Evolutionary conservation across 495 filamentous ascomycete genomes (phyloP).

Genomic region (Penicillium paradoxum): DNA sequence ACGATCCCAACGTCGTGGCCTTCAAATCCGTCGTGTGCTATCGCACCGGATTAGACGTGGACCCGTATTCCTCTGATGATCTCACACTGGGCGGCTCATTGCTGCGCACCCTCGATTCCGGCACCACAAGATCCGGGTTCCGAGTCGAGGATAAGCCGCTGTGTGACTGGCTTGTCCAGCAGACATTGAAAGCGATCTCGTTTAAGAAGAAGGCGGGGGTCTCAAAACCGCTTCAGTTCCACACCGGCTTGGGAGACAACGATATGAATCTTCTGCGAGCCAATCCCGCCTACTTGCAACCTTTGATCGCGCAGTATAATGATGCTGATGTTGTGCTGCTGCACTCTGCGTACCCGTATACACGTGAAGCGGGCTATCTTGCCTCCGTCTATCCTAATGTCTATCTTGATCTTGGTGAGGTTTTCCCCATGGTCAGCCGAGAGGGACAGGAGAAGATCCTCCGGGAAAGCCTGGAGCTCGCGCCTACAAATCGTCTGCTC

Average conservation of each 20-base stretch:
- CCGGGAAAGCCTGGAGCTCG: conserved; percentile 69
- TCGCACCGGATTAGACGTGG: conserved; percentile 62
- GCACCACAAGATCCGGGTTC: conserved; percentile 28
- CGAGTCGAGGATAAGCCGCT: conserved; percentile 59
- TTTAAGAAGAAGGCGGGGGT: conserved; percentile 18
- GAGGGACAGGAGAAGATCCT: conserved; percentile 73
- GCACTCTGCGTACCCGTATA: conserved; percentile 82
- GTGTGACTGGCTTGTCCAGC: conserved; percentile 61
- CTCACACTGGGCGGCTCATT: conserved; percentile 29
- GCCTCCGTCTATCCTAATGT: conserved; percentile 76
- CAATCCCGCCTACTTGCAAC: conserved; percentile 74
- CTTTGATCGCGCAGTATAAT: conserved; percentile 64
- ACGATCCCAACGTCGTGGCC: conserved; percentile 65
- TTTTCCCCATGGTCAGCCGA: conserved; percentile 77
- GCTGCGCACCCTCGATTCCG: conserved; percentile 23
- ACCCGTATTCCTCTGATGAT: conserved; percentile 27
- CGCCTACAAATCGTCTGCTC: conserved; percentile 69
- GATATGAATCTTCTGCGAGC: conserved; percentile 66
- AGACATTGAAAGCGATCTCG: conserved; percentile 32
- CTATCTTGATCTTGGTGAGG: conserved; percentile 81
- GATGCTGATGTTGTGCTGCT: conserved; percentile 72
- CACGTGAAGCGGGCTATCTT: conserved; percentile 75
- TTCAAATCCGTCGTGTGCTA: conserved; percentile 90
- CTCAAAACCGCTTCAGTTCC: conserved; percentile 78
- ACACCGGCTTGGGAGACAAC: conserved; percentile 82